These are phyloP conservation scores for Pythium scleroteichum DNA, from an alignment of 352 stramenopile species.

Conservation along the genomic window DNA sequence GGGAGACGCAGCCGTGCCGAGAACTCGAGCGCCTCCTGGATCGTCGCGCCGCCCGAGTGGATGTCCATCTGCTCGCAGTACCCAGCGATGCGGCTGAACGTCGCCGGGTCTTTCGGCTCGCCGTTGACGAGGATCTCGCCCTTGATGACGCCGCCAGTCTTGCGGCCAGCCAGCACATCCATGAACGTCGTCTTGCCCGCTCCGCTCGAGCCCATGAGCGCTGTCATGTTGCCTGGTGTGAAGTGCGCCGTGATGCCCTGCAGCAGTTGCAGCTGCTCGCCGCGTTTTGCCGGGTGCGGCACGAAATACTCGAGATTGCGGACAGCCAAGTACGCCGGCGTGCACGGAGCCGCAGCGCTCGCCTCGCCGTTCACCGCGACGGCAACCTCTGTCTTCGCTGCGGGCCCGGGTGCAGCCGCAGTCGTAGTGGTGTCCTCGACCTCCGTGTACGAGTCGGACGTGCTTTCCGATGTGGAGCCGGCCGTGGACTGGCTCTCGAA, in stretches of 20 bases:
- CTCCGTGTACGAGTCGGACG: constrained; percentile 18
- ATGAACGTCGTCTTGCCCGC: constrained; percentile 91
- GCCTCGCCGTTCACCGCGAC: background rate
- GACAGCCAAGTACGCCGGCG: constrained; percentile 26
- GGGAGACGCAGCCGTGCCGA: constrained; percentile 20
- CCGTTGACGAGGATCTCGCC: constrained; percentile 46
- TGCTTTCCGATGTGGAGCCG: background rate
- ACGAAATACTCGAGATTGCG: constrained; percentile 30
- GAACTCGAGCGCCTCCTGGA: constrained; percentile 26
- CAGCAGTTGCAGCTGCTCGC: constrained; percentile 31
- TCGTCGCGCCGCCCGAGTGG: constrained; percentile 29
- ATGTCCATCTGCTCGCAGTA: constrained; percentile 32
- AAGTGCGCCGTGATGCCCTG: constrained; percentile 31
- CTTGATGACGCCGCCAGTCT: constrained; percentile 64
- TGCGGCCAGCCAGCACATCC: constrained; percentile 89
- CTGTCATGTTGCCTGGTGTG: constrained; percentile 38
- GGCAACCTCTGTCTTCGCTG: background rate
- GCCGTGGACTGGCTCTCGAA: constrained; percentile 29
- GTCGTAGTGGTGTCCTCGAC: background rate
- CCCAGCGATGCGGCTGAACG: constrained; percentile 20
- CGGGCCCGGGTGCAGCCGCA: no score
- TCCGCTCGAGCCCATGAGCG: constrained; percentile 48
- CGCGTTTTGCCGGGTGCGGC: constrained; percentile 1
- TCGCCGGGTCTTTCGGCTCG: constrained; percentile 14
- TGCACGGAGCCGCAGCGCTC: background rate